A percentile compares a stretch with the other conserved stretches of the same genome.
Conservation (phyloP, 345 rosid genomes). For the Mangifera indica region DNA sequence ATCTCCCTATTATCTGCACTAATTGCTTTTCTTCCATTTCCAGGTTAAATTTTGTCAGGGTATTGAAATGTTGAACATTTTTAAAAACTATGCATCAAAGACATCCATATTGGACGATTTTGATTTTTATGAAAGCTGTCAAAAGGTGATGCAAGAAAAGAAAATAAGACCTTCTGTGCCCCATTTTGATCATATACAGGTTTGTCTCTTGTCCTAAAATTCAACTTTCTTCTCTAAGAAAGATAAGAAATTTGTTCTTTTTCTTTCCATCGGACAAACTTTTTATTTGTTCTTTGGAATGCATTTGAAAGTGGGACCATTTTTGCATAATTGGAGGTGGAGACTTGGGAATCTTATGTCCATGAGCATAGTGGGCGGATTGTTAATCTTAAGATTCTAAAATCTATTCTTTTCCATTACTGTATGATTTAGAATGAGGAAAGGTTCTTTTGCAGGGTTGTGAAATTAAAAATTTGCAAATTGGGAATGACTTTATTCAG, state of each 20-base stretch:
- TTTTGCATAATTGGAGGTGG: background rate
- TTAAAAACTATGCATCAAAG: slow-evolving; percentile 48
- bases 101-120: slow-evolving; percentile 70
- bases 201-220: background rate
- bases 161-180: slow-evolving; percentile 36
- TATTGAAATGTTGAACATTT: slow-evolving; percentile 57
- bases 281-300: background rate
- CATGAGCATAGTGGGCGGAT: background rate
- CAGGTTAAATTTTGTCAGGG: slow-evolving; percentile 62
- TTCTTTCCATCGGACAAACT: background rate
- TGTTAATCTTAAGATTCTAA: slow-evolving; percentile 10
- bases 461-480: background rate
- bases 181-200: slow-evolving; percentile 17
- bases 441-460: slow-evolving; percentile 9
- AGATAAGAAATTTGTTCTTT: background rate
- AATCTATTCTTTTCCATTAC: slow-evolving; percentile 2
- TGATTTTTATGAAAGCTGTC: slow-evolving; percentile 60
- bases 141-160: slow-evolving; percentile 62
- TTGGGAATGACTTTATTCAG: slow-evolving; percentile 1
- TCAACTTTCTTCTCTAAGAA: background rate
- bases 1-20: background rate
- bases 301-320: slow-evolving; percentile 11
- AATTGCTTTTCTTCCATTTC: slow-evolving; percentile 17
- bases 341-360: slow-evolving; percentile 13
- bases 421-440: slow-evolving; percentile 13